phyloP scores from a whole-genome alignment of 176 grass and related monocot genomes.

The Ensete ventricosum region DNA sequence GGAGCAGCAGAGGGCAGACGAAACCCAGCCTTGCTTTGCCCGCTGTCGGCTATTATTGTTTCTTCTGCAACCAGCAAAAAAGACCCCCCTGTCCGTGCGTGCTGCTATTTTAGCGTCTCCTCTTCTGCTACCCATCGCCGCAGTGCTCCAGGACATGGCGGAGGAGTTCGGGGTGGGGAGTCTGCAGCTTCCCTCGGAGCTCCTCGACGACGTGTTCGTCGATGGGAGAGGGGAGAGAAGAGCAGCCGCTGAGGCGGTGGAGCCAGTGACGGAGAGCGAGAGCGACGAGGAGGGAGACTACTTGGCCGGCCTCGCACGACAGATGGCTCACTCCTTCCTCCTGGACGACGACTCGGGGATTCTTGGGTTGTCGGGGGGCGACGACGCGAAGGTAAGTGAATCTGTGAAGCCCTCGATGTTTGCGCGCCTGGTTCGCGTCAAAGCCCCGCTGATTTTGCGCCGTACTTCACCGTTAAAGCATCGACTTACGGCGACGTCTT shows the following conservation, averaged over 20 bases:
- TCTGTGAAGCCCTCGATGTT: background rate
- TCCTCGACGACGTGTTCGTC: constrained; percentile 2
- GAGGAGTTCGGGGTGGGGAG: background rate
- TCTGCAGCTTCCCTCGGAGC: background rate
- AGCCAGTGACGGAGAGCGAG: background rate
- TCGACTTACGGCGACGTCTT: background rate
- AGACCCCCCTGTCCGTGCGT: background rate
- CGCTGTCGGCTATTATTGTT: background rate
- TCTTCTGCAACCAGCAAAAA: background rate
- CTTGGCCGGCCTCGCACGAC: background rate
- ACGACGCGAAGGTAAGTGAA: background rate
- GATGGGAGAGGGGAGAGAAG: background rate
- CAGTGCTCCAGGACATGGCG: background rate
- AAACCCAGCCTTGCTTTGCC: background rate
- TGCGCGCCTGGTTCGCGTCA: background rate
- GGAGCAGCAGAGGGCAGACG: too few species aligned
- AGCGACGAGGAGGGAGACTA: background rate
- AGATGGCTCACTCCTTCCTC: background rate
- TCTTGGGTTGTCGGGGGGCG: background rate
- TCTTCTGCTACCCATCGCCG: too few species aligned
- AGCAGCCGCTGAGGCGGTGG: background rate
- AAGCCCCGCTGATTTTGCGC: background rate
- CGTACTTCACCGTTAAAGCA: background rate
- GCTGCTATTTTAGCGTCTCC: background rate
- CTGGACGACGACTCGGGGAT: background rate